These are phyloP conservation scores for Ogataea pignaliae DNA, from an alignment of 805 yeast genomes.

Conservation along the genomic window DNA sequence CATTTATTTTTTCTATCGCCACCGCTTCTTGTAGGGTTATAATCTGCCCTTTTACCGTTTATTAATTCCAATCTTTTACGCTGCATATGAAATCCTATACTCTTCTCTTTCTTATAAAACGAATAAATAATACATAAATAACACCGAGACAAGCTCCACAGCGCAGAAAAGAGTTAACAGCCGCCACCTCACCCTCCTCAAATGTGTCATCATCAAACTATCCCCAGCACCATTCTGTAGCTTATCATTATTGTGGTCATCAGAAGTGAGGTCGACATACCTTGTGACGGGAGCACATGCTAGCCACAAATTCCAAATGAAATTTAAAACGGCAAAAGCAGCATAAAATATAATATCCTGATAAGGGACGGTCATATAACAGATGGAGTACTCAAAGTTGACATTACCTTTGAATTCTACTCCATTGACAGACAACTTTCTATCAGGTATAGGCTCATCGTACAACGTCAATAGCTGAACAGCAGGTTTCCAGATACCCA, in stretches of 20 bases:
- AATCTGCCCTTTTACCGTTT: background rate
- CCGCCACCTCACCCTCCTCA: slow-evolving; percentile 1
- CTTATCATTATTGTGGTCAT: too few relatives aligned
- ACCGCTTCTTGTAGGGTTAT: too few relatives aligned
- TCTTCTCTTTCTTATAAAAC: background rate
- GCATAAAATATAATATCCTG: slow-evolving; percentile 36
- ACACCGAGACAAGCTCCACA: slow-evolving; percentile 7
- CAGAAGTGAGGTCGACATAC: slow-evolving; percentile 6
- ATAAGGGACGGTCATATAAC: slow-evolving; percentile 45
- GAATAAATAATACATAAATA: slow-evolving; percentile 6
- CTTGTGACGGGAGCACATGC: slow-evolving; percentile 1
- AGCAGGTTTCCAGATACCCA: slow-evolving; percentile 85
- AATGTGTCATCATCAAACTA: background rate
- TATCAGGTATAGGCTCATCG: background rate
- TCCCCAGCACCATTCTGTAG: background rate
- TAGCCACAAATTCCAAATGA: slow-evolving; percentile 8
- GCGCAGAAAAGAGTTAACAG: slow-evolving; percentile 5
- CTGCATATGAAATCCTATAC: too few relatives aligned
- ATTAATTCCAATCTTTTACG: background rate
- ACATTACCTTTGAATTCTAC: slow-evolving; percentile 22
- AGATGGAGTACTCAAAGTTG: slow-evolving; percentile 34
- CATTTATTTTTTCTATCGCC: background rate
- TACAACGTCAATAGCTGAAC: slow-evolving; percentile 71
- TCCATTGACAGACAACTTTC: slow-evolving; percentile 4
- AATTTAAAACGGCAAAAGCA: slow-evolving; percentile 29